phyloP scores from a whole-genome alignment of 2,329 filamentous ascomycete genomes.

The Epichloe gansuensis region DNA sequence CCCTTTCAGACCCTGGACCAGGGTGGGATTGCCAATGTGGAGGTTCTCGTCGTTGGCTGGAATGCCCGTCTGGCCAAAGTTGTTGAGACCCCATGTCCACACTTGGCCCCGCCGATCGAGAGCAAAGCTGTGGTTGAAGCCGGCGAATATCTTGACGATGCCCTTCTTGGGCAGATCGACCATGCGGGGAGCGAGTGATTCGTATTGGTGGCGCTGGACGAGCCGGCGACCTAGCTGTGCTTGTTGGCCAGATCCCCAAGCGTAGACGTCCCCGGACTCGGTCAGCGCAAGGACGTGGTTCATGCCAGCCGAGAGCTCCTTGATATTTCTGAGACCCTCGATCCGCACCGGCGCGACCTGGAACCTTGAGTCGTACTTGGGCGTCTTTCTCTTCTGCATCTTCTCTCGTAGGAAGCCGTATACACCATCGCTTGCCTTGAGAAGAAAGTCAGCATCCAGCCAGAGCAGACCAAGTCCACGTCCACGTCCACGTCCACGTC shows the following conservation, averaged over 20 bases:
- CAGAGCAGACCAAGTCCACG: neutral
- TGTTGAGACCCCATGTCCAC: slow-evolving; percentile 59
- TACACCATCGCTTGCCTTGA: slow-evolving; percentile 6
- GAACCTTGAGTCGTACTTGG: slow-evolving; percentile 1
- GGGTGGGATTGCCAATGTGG: slow-evolving; percentile 22
- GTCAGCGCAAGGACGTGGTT: slow-evolving; percentile 56
- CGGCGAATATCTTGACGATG: slow-evolving; percentile 30
- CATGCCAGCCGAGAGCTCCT: slow-evolving; percentile 45
- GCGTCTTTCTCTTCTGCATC: slow-evolving; percentile 26
- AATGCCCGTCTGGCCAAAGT: slow-evolving; percentile 55
- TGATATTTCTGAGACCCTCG: slow-evolving; percentile 44
- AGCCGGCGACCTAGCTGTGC: slow-evolving; percentile 34
- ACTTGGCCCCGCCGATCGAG: slow-evolving; percentile 49
- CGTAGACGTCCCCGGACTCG: slow-evolving; percentile 27
- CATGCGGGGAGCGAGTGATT: slow-evolving; percentile 31
- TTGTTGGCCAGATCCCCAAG: slow-evolving; percentile 26
- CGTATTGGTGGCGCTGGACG: slow-evolving; percentile 35
- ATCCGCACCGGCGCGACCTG: slow-evolving; percentile 30
- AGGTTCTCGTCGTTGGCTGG: slow-evolving; percentile 35
- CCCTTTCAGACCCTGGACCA: slow-evolving; percentile 36
- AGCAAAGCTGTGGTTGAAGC: slow-evolving; percentile 58
- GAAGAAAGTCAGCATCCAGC: neutral
- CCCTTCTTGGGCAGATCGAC: slow-evolving; percentile 21
- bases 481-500: no score
- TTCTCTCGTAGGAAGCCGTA: slow-evolving; percentile 7